Percentiles rank a stretch among this genome's conserved stretches.
These are phyloP conservation scores for Apophysomyces sp. DNA, from an alignment of 371 early-diverging fungal species.

Conservation along the genomic window DNA sequence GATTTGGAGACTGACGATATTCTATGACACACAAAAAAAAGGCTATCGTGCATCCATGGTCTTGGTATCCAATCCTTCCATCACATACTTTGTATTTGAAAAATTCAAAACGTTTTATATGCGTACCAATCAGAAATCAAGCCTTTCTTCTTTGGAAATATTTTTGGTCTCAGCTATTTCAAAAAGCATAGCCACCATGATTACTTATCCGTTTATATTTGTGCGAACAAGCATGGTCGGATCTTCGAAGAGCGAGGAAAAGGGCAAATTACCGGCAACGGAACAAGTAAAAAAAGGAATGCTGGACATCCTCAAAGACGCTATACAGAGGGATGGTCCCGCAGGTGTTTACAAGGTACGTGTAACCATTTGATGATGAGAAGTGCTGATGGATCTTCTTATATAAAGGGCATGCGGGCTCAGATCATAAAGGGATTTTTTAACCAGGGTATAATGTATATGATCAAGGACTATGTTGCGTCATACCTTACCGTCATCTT, in stretches of 20 bases:
- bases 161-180: slow-evolving; percentile 60
- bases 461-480: slow-evolving; percentile 65
- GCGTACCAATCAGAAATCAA: slow-evolving; percentile 22
- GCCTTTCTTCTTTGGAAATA: slow-evolving; percentile 43
- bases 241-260: neutral
- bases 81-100: slow-evolving; percentile 64
- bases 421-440: slow-evolving; percentile 67
- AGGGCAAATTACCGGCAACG: slow-evolving; percentile 6
- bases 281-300: slow-evolving; percentile 31
- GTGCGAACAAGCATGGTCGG: slow-evolving; percentile 50
- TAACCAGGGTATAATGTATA: slow-evolving; percentile 63
- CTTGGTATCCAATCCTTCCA: slow-evolving; percentile 59
- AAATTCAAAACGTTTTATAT: slow-evolving; percentile 46
- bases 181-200: slow-evolving; percentile 56
- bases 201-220: slow-evolving; percentile 63
- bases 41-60: slow-evolving; percentile 62
- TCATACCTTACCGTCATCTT: slow-evolving; percentile 52
- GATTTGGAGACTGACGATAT: neutral
- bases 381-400: neutral
- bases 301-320: slow-evolving; percentile 38
- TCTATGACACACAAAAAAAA: neutral
- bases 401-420: slow-evolving; percentile 43
- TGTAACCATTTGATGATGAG: neutral
- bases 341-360: slow-evolving; percentile 53
- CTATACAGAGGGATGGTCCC: slow-evolving; percentile 46